Percentiles rank a stretch among this genome's conserved stretches.
Conservation (phyloP, 2,329 filamentous ascomycete genomes). For the Calonectria multiphialidica region DNA sequence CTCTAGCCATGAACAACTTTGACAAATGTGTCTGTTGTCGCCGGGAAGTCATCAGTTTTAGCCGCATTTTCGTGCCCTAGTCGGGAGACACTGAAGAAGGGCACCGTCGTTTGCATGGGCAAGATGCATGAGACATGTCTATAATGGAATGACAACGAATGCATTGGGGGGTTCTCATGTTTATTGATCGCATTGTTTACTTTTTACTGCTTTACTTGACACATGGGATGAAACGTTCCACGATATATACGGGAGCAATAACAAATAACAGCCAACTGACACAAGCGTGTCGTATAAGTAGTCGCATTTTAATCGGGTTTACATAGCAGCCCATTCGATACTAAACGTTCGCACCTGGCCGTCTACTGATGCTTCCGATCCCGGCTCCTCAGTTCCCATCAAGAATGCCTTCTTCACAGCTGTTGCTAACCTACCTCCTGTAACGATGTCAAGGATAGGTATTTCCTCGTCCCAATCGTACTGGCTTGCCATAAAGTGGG, state of each 20-base stretch:
- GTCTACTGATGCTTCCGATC: constrained; percentile 47
- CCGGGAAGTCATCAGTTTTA: constrained; percentile 89
- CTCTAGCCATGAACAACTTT: constrained; percentile 96
- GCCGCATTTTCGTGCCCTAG: constrained; percentile 86
- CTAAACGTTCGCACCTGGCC: constrained; percentile 78
- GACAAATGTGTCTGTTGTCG: constrained; percentile 96
- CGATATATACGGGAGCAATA: neutral
- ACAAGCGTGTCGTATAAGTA: neutral
- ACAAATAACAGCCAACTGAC: neutral
- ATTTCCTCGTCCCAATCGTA: constrained; percentile 91
- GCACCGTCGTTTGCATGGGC: neutral
- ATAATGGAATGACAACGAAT: constrained; percentile 1
- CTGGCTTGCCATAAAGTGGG: constrained; percentile 90
- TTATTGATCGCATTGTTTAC: neutral
- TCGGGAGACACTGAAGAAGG: neutral
- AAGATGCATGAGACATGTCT: neutral
- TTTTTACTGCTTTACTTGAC: neutral
- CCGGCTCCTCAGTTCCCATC: constrained; percentile 75
- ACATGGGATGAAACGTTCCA: neutral
- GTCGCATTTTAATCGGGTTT: constrained; percentile 46
- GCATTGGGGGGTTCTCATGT: constrained; percentile 1
- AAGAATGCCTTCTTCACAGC: constrained; percentile 97
- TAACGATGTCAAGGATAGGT: constrained; percentile 85
- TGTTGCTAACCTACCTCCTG: constrained; percentile 88
- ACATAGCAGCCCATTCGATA: constrained; percentile 96